phyloP scores from a whole-genome alignment of 2,329 filamentous ascomycete genomes.

The Ceratocystis variospora region DNA sequence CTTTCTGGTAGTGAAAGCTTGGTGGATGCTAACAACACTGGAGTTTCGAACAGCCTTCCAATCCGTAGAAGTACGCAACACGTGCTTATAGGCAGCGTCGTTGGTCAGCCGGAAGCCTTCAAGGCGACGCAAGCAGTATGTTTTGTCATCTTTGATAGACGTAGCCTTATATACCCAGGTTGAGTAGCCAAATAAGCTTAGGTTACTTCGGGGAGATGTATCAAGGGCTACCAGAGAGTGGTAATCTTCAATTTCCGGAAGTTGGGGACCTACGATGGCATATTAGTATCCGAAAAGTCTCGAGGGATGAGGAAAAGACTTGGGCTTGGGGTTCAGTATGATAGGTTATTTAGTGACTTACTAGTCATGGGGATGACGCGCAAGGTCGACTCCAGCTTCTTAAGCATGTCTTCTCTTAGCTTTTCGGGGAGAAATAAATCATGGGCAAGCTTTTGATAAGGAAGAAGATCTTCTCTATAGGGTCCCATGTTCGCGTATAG shows the following conservation, averaged over 20 bases:
- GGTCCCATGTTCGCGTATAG: conserved; percentile 79
- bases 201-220: conserved; percentile 63
- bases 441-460: conserved; percentile 74
- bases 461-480: conserved; percentile 64
- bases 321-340: too few species aligned
- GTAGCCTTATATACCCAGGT: conserved; percentile 95
- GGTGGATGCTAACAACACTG: conserved; percentile 72
- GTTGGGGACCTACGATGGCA: conserved; percentile 36
- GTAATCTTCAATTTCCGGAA: conserved; percentile 74
- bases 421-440: conserved; percentile 88
- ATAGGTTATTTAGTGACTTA: not conserved
- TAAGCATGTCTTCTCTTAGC: conserved; percentile 74
- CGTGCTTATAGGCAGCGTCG: conserved; percentile 64
- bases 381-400: conserved; percentile 70
- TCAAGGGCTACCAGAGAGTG: conserved; percentile 87
- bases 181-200: conserved; percentile 63
- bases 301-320: not conserved
- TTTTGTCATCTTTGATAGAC: conserved; percentile 73
- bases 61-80: conserved; percentile 70
- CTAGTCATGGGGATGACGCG: conserved; percentile 64
- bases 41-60: conserved; percentile 79
- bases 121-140: conserved; percentile 58
- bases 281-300: not conserved
- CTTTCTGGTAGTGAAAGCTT: conserved; percentile 82
- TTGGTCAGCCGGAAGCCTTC: conserved; percentile 72